phyloP scores from a whole-genome alignment of 164 flowering plant genomes.

The Annona cherimola region DNA sequence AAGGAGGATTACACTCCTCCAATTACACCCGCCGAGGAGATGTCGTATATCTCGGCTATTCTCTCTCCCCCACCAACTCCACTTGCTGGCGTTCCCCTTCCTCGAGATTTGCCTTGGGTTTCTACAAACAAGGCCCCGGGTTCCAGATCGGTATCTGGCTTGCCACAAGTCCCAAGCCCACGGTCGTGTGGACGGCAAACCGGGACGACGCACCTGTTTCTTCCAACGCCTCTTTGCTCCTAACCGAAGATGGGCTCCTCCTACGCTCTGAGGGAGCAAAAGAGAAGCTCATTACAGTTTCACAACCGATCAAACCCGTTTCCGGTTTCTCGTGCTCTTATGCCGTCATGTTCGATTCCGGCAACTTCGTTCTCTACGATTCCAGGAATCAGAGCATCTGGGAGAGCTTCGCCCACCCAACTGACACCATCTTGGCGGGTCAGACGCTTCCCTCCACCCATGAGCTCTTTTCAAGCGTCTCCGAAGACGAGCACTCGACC shows the following conservation, averaged over 20 bases:
- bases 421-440: slow-evolving; percentile 21
- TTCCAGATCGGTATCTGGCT: slow-evolving; percentile 12
- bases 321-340: neutral
- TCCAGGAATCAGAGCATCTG: slow-evolving; percentile 2
- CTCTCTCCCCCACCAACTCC: slow-evolving; percentile 9
- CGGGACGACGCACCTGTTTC: slow-evolving; percentile 17
- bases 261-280: neutral
- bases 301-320: neutral
- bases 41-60: no score
- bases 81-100: slow-evolving; percentile 20
- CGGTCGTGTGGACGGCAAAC: slow-evolving; percentile 21
- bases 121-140: slow-evolving; percentile 17
- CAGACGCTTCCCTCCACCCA: neutral
- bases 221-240: neutral
- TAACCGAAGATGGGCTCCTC: slow-evolving; percentile 11
- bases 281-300: neutral
- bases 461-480: slow-evolving; percentile 11
- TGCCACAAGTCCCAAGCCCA: neutral
- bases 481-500: slow-evolving; percentile 9
- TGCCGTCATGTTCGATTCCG: slow-evolving; percentile 31
- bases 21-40: no score
- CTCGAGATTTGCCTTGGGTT: slow-evolving; percentile 25
- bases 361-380: slow-evolving; percentile 21
- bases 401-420: slow-evolving; percentile 24
- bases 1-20: no score